Base-by-base conservation (phyloP, 352 stramenopile species). In the Globisporangium cystogenes region DNA sequence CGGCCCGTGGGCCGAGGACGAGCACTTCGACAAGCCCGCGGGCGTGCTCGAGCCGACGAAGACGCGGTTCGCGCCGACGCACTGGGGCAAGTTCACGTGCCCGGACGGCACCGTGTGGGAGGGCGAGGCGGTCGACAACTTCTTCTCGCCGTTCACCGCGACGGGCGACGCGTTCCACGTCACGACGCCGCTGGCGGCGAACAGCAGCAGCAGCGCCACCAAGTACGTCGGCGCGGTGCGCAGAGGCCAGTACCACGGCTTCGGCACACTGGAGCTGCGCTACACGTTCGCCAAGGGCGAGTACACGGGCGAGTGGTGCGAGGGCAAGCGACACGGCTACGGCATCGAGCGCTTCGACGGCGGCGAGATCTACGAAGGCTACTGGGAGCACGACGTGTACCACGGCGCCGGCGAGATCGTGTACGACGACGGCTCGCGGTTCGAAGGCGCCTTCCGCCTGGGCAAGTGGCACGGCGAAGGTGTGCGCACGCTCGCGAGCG, bases 231-330 rank as follows among this genome's bases (percentile, higher is more conserved):
- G 80, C 0, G 62, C 81, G 2, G 65, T 89, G 4, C 63, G 68
- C 2, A 62, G 60, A 14, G 82, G 82, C 24, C 74, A 84, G 24
- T 93, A 75, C 49, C 82, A 93, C 42, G 82, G 82, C 11, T 81
- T 90, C 27, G 82, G 82, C 1, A 86, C 68, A 21, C 57, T 90
- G n/a, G 57, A 77, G 10, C 79, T 93, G 50, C 50, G 73, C n/a
- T 69, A 74, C 53, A 59, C 64, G 7, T 82, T 86, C 35, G 60
- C 74, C n/a, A 71, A 67, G 21, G 82, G 82, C 10, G 77, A 93
- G 44, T 93, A 90, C 51, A 70, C 89, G 2, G 88, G 88, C 8
- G 79, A 93, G 55, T 97, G 85, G 83, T 76, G 70, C 29, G 76
- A 89, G 27, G 86, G 88, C 12, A 67, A 87, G 36, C 76, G 82